Evolutionary conservation across 1,139 yeast species (phyloP), one percentile per base, ranked within the genome.

Genomic region (Lodderomyces margitis): DNA sequence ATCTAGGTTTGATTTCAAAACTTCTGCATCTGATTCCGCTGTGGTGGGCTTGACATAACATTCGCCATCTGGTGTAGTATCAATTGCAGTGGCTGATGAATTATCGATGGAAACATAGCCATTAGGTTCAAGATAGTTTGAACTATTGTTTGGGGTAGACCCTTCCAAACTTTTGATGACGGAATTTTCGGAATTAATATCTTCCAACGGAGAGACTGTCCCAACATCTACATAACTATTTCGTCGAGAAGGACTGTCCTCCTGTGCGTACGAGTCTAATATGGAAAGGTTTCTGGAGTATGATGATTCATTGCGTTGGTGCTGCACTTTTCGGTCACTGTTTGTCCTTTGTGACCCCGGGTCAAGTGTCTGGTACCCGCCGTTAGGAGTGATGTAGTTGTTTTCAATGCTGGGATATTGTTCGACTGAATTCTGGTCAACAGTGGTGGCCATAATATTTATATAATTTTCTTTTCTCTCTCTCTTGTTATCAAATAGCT

Each of bases 1-100:
- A 59, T 91, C 98, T 42, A 80, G 70, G 28, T 71, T 70, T 8
- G 77, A 60, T 11, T 46, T 40, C n/a, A 64, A 42, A 5, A 66
- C 43, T n/a, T 50, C 45, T 11, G 40, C 37, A 19, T 53, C 46
- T 4, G 49, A 38, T 7, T 39, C 37, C 16, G 35, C 9, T 11
- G 47, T 44, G 1, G 57, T 41, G 5, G 52, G 47, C 25, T 45
- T 46, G 4, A 56, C 44, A 37, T 42, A 55, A 37, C 41, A 42
- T 10, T 28, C 32, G 15, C 40, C 43, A 31, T 55, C 37, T 11
- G 45, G 37, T 30, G 35, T 42, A 12, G 16, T 14, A 12, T 36
- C 43, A 2, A 42, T 21, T 21, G 39, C 16, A n/a, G 32, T 28
- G 6, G 17, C 19, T 7, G 19, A 28, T 7, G 32, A 14, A 28